Percentiles rank a stretch among this genome's conserved stretches.
These are phyloP conservation scores for Populus hybrid DNA, from an alignment of 441 rosid genomes.

Conservation along the genomic window DNA sequence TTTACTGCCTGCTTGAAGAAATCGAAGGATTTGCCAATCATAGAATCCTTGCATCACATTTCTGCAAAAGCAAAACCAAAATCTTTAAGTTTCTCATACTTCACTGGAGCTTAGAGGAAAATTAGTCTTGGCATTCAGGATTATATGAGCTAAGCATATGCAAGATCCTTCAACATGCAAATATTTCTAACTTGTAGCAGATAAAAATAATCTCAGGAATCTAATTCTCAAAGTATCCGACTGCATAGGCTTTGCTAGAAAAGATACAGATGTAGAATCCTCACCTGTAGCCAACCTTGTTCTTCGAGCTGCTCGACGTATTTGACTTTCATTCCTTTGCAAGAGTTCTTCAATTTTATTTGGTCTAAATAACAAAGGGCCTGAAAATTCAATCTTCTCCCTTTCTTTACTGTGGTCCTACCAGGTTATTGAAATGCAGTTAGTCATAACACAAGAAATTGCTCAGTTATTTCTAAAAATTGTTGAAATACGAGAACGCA, in stretches of 20 bases:
- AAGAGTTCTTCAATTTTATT: constrained; percentile 50
- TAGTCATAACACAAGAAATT: background rate
- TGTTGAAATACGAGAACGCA: background rate
- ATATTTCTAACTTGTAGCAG: background rate
- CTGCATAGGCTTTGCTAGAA: background rate
- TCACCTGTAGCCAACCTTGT: constrained; percentile 51
- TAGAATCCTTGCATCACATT: background rate
- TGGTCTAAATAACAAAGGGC: constrained; percentile 48
- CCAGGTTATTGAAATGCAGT: background rate
- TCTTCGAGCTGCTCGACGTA: constrained; percentile 51
- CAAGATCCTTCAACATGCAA: background rate
- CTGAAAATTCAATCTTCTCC: constrained; percentile 41
- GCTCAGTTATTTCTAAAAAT: background rate
- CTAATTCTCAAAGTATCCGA: background rate
- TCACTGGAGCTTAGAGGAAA: background rate
- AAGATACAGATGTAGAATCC: background rate
- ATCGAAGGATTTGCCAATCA: background rate
- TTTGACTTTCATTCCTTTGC: constrained; percentile 61
- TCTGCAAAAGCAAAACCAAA: background rate
- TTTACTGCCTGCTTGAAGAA: background rate
- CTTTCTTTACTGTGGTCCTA: constrained; percentile 24
- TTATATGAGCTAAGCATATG: background rate
- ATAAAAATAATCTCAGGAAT: background rate
- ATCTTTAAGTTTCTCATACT: background rate
- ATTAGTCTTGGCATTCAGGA: background rate